Evolutionary conservation across 495 filamentous ascomycete genomes (phyloP), one percentile per base, ranked within the genome.

Genomic region (Neurospora pannonica): DNA sequence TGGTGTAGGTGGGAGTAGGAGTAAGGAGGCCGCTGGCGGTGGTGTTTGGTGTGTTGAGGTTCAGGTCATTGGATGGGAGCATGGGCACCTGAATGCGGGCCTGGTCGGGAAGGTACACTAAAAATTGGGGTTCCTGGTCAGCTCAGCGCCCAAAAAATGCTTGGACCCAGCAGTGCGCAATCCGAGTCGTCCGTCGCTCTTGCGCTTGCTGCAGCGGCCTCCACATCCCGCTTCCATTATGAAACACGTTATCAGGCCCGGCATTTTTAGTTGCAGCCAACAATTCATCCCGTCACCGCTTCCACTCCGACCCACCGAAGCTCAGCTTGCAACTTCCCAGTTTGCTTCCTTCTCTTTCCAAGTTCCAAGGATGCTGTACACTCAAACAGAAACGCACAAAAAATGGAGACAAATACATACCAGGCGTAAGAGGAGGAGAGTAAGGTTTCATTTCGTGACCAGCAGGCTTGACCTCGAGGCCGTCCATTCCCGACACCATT

Each of bases 341-440:
- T 43, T 39, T 60, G n/a, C 21, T 54, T 28, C 21, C 46, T 11
- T 62, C 54, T 62, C 54, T 62, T 62, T 31, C 28, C 54, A 67
- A 67, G 24, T 62, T 31, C 28, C 54, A 67, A 67, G 24, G 13
- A 36, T 67, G 54, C 54, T 34, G 54, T 6, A 72, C 73, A 79
- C 43, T 74, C 31, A 60, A 36, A 60, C 17, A 71, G 70, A 76
- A 75, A 42, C 40, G 38, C 37, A 78, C 77, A 43, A 75, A 78
- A 78, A 77, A 48, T 73, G 73, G n/a, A 75, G 76, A 78, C 71
- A 71, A 74, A 17, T 76, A 91, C 94, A 83, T 92, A 98, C 95
- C 92, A 89, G 96, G 96, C 79, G 94, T 96, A 87, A 98, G 88
- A 10, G 94, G 93, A 74, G 96, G 94, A 31, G 94, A 91, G 88